Evolutionary conservation across 2,329 filamentous ascomycete genomes (phyloP), one percentile per base, ranked within the genome.

Genomic region (Epichloe hybrida): DNA sequence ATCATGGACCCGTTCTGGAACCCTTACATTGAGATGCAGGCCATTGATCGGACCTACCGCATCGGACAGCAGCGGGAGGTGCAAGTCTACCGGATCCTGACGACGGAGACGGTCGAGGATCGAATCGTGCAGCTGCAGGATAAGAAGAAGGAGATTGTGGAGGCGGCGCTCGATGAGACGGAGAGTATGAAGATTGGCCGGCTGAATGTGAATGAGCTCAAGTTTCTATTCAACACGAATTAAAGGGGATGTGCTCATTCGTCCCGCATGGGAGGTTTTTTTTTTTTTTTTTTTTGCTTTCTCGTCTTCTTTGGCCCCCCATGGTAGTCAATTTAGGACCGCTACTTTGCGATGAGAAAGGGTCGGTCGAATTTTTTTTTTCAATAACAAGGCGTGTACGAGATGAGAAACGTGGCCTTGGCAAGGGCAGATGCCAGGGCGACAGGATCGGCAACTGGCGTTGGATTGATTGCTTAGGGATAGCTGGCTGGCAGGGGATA

Each of bases 1-100:
- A 86, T 95, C 56, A 81, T 95, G 62, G 89, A 95, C 62, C 89
- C 89, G 0, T 95, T 94, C 69, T 95, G 88, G 88, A 96, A 95
- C 56, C 90, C 89, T 0, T 95, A 85, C 62, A 85, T 94, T 46
- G 90, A 95, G 68, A 88, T 89, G 66, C 90, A 96, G 67, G 90
- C 90, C 4, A 83, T 95, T 48, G 90, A 95, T 64, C 84, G 90
- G 21, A 87, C 89, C 2, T 85, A 95, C 66, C 84, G 90, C 9
- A 90, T 95, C 57, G 89, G 89, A 0, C 90, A 96, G 68, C 70
- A 74, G 56, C 75, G 76, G 4, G 71, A 81, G 7, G 90, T 95
- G 4, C 76, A 81, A 50, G 84, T 96, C 1, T 88, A 95, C 63
- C 83, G 88, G 4, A 77, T 95, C 23, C 69, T 95, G 3, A 80